Base-by-base conservation (phyloP, 768 basidiomycete genomes). In the Russula dissimulans region DNA sequence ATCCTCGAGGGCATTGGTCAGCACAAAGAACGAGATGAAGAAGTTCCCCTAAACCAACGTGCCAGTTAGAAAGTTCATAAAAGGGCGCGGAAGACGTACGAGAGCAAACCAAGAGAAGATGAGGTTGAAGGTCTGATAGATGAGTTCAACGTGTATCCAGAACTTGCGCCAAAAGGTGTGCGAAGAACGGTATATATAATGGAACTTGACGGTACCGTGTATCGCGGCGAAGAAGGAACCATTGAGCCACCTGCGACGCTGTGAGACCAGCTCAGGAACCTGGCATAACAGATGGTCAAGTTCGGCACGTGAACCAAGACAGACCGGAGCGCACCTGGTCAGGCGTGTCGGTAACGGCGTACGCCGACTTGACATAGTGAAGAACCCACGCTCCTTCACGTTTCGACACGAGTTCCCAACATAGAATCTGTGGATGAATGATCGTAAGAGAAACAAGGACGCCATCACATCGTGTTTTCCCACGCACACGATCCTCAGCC, bases 331-430 rank as follows among this genome's bases (percentile, higher is more conserved):
- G 38, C 55, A 87, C 88, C 68, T 91, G 86, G 69, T 97, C 93
- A 0, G 95, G 95, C 1, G 97, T 94, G 71, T 97, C 93, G 1
- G 92, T 95, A 22, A 91, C 81, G 3, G 87, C 94, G 66, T 91
- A 92, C 3, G 95, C 93, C 0, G 88, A 91, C 69, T 97, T 95
- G 74, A 97, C 95, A 68, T 95, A 99, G 75, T 97, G 94, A 70
- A 99, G 73, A 47, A 89, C 84, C 95, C 95, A 97, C 29, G 89
- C 78, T 3, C 84, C 86, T 15, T 87, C 86, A 11, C 93, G 83
- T 69, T 97, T 98, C n/a, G 91, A 89, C 36, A 97, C 95, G 26
- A 98, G 81, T 71, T 97, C 95, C 93, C 94, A 97, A 71, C 95
- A 97, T 2, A 98, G 77, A 64, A 97, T 97, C 84, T 69, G 53